A percentile compares a stretch with the other conserved stretches of the same genome.
phyloP scores from a whole-genome alignment of 345 rosid genomes.

The Eucalyptus sp. region DNA sequence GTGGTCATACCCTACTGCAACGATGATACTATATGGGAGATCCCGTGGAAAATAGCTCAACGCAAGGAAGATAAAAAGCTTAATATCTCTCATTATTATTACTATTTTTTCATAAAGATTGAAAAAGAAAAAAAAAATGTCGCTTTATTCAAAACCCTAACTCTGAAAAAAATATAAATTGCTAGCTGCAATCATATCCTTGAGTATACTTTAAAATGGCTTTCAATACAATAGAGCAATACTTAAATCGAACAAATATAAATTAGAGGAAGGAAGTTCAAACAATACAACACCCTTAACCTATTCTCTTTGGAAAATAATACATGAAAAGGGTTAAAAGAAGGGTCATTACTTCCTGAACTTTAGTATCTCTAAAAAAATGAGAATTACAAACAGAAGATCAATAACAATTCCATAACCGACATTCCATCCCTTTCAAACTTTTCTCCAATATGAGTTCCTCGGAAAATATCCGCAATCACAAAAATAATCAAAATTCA shows the following conservation, averaged over 20 bases:
- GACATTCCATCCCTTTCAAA: conserved; percentile 45
- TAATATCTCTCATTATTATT: not conserved
- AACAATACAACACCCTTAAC: not conserved
- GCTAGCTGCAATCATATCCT: not conserved
- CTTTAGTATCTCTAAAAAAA: conserved; percentile 27
- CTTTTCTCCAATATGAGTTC: conserved; percentile 46
- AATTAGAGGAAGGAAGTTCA: not conserved
- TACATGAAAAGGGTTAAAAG: not conserved
- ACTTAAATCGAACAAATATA: not conserved
- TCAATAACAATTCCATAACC: not conserved
- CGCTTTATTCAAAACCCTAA: not conserved
- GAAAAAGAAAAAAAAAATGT: not conserved
- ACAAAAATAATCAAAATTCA: conserved; percentile 38
- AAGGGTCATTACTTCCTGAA: conserved; percentile 21
- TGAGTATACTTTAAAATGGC: not conserved
- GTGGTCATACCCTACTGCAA: not conserved
- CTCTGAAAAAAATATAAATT: not conserved
- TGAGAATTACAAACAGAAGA: conserved; percentile 1
- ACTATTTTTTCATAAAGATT: not conserved
- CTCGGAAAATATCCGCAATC: conserved; percentile 58
- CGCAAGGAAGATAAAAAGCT: not conserved
- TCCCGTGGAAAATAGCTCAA: not conserved
- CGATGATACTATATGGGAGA: not conserved
- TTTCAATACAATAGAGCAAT: not conserved
- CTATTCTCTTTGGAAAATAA: not conserved